Conservation (phyloP, 2,329 filamentous ascomycete species). For the Fusarium sp. region DNA sequence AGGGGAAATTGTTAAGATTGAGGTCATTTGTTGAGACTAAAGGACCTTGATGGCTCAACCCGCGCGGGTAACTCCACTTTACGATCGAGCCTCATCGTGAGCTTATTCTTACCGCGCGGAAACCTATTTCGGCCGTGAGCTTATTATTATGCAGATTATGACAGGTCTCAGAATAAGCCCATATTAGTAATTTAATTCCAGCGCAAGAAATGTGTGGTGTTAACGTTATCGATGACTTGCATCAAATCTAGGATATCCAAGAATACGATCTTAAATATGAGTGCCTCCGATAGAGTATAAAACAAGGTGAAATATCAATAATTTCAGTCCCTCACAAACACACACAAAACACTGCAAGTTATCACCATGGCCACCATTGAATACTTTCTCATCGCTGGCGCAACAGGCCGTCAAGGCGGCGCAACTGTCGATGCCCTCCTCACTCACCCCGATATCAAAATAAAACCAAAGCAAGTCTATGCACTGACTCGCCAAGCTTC, state of each 20-base stretch:
- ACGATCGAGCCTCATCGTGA: neutral
- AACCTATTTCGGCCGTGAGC: neutral
- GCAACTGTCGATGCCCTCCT: conserved; percentile 42
- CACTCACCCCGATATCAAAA: conserved; percentile 48
- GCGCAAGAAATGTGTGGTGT: neutral
- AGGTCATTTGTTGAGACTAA: neutral
- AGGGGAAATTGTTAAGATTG: neutral
- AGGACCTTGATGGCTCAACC: neutral
- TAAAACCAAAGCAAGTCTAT: conserved; percentile 49
- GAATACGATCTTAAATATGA: neutral
- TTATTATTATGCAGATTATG: neutral
- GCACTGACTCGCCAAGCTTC: conserved; percentile 61
- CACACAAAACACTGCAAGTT: too few relatives aligned
- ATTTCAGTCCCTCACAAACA: neutral
- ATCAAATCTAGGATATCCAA: neutral
- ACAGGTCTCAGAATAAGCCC: neutral
- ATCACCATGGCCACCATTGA: conserved; percentile 5
- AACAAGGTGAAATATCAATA: neutral
- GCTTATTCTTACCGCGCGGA: neutral
- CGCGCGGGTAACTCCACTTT: conserved; percentile 4
- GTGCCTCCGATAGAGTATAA: neutral
- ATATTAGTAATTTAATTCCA: neutral
- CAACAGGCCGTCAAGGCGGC: conserved; percentile 46
- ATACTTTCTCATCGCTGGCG: conserved; percentile 40
- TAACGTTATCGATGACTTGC: neutral